Conservation (phyloP, 352 stramenopile species). For the Elongisporangium undulatum region DNA sequence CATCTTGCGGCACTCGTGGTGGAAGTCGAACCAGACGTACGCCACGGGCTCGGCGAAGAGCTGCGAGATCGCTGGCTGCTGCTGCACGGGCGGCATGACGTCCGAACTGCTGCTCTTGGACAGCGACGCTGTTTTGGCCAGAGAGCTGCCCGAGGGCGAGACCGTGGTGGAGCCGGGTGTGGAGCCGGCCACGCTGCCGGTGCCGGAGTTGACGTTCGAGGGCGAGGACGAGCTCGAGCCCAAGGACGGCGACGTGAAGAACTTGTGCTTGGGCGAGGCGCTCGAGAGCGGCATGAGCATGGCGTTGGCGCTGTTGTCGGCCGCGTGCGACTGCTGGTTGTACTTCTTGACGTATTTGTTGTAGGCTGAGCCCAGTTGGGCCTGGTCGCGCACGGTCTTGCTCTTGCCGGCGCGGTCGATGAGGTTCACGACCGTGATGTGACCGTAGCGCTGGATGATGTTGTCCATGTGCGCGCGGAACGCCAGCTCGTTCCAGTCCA, state of each 20-base stretch:
- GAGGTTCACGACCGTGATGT: constrained; percentile 90
- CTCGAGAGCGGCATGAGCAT: constrained; percentile 15
- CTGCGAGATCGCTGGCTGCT: constrained; percentile 21
- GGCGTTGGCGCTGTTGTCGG: constrained; percentile 25
- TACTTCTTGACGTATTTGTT: constrained; percentile 84
- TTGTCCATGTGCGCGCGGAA: constrained; percentile 69
- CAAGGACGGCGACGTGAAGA: constrained; percentile 7
- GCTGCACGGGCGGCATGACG: not conserved
- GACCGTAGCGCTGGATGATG: constrained; percentile 65
- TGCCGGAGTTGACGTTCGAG: constrained; percentile 6
- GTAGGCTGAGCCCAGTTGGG: constrained; percentile 86
- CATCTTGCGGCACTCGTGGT: constrained; percentile 93
- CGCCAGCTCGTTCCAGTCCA: constrained; percentile 70
- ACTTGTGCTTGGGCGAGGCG: constrained; percentile 38
- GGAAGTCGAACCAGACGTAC: constrained; percentile 98
- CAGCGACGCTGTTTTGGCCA: not conserved
- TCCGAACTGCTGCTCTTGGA: not conserved
- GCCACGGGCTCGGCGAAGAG: constrained; percentile 56
- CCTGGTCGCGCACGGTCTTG: constrained; percentile 80
- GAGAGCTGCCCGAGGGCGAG: not conserved
- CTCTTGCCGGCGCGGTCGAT: constrained; percentile 86
- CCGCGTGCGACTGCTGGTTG: constrained; percentile 68
- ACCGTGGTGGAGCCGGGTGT: not conserved
- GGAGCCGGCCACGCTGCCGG: not conserved
- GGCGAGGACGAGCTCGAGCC: constrained; percentile 21